Conservation (phyloP, 2,329 filamentous ascomycete genomes). For the Paecilomyces formosus region DNA sequence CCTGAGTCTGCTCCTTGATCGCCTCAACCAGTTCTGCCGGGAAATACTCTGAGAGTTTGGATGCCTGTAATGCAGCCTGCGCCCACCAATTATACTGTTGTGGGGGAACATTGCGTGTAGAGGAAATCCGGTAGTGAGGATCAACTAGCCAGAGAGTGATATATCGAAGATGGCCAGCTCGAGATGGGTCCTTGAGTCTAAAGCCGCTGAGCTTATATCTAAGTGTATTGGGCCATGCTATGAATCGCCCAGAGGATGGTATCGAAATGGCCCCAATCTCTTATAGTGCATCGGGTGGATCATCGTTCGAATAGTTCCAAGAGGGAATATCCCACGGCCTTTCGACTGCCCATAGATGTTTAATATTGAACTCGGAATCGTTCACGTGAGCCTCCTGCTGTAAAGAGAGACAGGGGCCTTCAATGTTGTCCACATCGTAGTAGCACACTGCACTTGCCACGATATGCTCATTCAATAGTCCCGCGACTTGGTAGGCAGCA, state of each 20-base stretch:
- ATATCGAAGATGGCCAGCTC: conserved; percentile 8
- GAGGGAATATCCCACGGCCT: not conserved
- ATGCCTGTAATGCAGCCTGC: not conserved
- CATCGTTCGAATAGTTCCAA: not conserved
- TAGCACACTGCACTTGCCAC: conserved; percentile 5
- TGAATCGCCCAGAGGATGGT: conserved; percentile 1
- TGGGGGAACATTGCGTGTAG: conserved; percentile 12
- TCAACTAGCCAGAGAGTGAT: conserved; percentile 11
- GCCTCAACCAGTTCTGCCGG: not conserved
- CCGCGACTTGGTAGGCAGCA: not conserved
- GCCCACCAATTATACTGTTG: conserved; percentile 8
- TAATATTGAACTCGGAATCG: not conserved
- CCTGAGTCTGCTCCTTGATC: not conserved
- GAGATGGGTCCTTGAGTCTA: conserved; percentile 5
- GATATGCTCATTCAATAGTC: conserved; percentile 6
- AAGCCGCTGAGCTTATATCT: conserved; percentile 6
- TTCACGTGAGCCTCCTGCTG: conserved; percentile 3
- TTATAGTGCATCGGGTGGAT: not conserved
- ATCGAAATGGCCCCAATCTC: conserved; percentile 5
- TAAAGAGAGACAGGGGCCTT: conserved; percentile 3
- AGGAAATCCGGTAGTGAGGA: conserved; percentile 10
- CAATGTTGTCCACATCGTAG: conserved; percentile 6
- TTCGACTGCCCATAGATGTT: not conserved
- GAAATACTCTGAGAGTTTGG: not conserved
- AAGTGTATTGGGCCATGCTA: conserved; percentile 10